phyloP scores from a whole-genome alignment of 768 basidiomycete species.

The Suillus subalutaceus region DNA sequence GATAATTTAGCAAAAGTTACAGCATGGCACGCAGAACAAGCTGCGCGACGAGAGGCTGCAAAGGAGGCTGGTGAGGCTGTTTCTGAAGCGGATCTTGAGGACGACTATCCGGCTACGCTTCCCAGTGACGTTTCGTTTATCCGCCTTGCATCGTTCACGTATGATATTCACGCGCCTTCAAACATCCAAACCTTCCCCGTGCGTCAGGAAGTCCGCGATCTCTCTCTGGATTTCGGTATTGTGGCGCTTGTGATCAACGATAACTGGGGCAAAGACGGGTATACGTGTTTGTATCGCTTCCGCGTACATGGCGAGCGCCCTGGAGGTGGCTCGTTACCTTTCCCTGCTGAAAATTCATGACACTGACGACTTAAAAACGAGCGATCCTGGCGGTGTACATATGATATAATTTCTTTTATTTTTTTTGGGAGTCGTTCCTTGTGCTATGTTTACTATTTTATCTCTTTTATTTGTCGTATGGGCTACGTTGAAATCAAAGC shows the following conservation, averaged over 20 bases:
- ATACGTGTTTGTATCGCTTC: conserved; percentile 88
- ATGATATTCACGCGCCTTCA: conserved; percentile 53
- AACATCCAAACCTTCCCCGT: conserved; percentile 85
- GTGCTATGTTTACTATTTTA: conserved; percentile 24
- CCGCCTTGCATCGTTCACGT: conserved; percentile 70
- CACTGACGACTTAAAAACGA: background rate
- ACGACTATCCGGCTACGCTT: conserved; percentile 51
- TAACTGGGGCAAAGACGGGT: conserved; percentile 86
- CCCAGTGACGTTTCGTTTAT: conserved; percentile 53
- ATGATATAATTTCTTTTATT: conserved; percentile 15
- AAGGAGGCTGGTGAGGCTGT: conserved; percentile 36
- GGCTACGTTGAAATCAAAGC: background rate
- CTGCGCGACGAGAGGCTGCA: conserved; percentile 33
- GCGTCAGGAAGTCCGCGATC: conserved; percentile 60
- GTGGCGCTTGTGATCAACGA: conserved; percentile 78
- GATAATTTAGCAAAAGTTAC: conserved; percentile 68
- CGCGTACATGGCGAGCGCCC: conserved; percentile 72
- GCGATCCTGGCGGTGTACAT: conserved; percentile 9
- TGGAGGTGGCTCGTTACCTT: conserved; percentile 43
- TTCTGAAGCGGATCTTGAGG: conserved; percentile 32
- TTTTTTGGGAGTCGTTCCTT: conserved; percentile 23
- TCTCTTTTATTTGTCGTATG: conserved; percentile 6
- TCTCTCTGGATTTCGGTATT: conserved; percentile 83
- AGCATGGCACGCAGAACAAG: conserved; percentile 55
- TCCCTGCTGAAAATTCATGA: conserved; percentile 28